Percentiles rank a stretch among this genome's conserved stretches.
These are phyloP conservation scores for Apocynum venetum DNA, from an alignment of 257 asterid genomes.

Conservation along the genomic window DNA sequence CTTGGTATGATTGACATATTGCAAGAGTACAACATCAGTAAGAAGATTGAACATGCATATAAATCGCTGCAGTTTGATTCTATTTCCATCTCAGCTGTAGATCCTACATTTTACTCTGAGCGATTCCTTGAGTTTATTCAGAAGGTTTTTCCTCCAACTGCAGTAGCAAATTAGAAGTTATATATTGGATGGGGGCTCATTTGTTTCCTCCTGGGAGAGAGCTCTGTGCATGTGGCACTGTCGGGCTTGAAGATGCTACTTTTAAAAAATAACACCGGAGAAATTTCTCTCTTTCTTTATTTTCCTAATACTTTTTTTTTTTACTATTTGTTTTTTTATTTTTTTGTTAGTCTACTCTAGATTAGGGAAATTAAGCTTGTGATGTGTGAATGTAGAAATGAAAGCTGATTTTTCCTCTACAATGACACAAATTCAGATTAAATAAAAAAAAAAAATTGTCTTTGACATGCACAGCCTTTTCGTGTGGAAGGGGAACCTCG, in stretches of 20 bases:
- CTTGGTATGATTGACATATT: conserved; percentile 90
- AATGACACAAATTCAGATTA: neutral
- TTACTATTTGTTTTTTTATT: neutral
- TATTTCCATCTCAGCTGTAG: conserved; percentile 80
- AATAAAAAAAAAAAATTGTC: neutral
- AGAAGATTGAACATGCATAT: conserved; percentile 85
- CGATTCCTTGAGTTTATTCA: conserved; percentile 80
- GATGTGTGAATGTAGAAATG: conserved; percentile 1
- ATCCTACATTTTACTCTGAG: conserved; percentile 78
- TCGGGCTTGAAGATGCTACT: neutral
- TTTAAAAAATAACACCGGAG: neutral
- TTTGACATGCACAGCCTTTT: neutral
- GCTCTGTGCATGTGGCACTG: neutral
- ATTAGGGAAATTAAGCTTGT: neutral
- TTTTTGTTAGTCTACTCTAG: neutral
- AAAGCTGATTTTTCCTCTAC: neutral
- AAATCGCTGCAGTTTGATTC: conserved; percentile 85
- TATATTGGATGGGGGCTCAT: neutral
- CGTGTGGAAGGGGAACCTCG: neutral
- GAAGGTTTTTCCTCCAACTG: conserved; percentile 72
- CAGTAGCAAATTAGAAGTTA: conserved; percentile 22
- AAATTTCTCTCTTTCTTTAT: neutral
- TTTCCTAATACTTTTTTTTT: neutral
- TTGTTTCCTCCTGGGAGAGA: neutral
- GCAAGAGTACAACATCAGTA: conserved; percentile 85